Conservation (phyloP, 805 yeast genomes). For the Schwanniomyces pseudopolymorphus region DNA sequence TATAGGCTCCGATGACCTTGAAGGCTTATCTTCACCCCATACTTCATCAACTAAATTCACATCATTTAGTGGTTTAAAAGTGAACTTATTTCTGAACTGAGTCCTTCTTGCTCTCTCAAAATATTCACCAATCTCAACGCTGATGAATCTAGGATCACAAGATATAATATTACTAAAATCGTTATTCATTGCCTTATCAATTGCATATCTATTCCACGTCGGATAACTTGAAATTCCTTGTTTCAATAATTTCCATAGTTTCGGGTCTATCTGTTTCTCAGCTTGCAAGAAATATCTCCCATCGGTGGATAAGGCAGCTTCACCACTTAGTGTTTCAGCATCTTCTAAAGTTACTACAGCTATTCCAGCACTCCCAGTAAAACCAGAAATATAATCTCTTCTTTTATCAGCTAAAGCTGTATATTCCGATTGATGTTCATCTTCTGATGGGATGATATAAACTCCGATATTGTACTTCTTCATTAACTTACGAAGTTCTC, state of each 20-base stretch:
- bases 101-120: constrained; percentile 27
- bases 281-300: constrained; percentile 96
- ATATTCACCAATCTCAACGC: constrained; percentile 45
- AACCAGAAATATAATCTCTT: constrained; percentile 79
- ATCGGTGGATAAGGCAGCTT: constrained; percentile 86
- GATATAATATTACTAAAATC: constrained; percentile 59
- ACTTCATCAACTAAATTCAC: constrained; percentile 37
- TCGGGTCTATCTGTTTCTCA: constrained; percentile 69
- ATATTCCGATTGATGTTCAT: constrained; percentile 91
- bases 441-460: constrained; percentile 83
- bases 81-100: constrained; percentile 19
- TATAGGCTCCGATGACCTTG: constrained; percentile 31
- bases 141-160: constrained; percentile 77
- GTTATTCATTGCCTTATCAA: constrained; percentile 55
- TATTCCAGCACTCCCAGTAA: constrained; percentile 91
- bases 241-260: constrained; percentile 73
- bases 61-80: constrained; percentile 28
- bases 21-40: constrained; percentile 38
- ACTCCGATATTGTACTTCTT: constrained; percentile 60
- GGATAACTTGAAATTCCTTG: constrained; percentile 72
- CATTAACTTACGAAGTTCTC: constrained; percentile 64
- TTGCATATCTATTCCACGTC: constrained; percentile 76
- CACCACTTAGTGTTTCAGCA: constrained; percentile 49
- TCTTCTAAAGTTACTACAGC: constrained; percentile 69
- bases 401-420: constrained; percentile 80